These are phyloP conservation scores for Scenedesmus sp. DNA, from an alignment of 163 green algal species.

Conservation along the genomic window DNA sequence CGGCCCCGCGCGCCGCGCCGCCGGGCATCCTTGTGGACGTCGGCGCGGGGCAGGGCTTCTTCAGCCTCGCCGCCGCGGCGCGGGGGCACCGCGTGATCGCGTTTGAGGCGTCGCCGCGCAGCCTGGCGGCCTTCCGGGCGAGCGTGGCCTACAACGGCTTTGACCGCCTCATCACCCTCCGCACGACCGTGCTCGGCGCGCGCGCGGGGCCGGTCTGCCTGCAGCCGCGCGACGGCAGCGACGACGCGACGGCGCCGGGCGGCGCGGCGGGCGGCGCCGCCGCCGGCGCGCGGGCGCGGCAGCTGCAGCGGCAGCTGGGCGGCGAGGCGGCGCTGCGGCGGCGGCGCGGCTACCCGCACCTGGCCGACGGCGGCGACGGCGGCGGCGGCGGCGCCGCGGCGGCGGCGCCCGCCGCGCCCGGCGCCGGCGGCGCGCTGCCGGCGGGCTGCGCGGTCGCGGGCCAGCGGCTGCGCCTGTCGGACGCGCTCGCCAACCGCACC, in stretches of 20 bases:
- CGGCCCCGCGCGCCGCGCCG: neutral
- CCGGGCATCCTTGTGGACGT: conserved; percentile 77
- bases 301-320: conserved; percentile 19
- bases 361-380: conserved; percentile 17
- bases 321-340: neutral
- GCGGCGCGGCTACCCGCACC: neutral
- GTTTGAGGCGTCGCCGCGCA: conserved; percentile 72
- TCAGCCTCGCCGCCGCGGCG: conserved; percentile 82
- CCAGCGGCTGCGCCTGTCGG: neutral
- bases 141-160: conserved; percentile 83
- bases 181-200: conserved; percentile 48
- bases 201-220: conserved; percentile 39
- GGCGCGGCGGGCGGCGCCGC: neutral
- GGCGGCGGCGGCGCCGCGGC: conserved; percentile 45
- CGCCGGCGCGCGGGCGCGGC: neutral
- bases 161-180: conserved; percentile 66
- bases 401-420: conserved; percentile 29
- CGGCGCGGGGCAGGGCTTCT: conserved; percentile 81
- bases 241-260: neutral
- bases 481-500: conserved; percentile 42
- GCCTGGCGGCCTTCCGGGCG: conserved; percentile 67
- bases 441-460: conserved; percentile 27
- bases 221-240: neutral
- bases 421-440: neutral
- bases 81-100: conserved; percentile 76